Percentiles rank a stretch among this genome's conserved stretches.
These are phyloP conservation scores for Graphium sp. DNA, from an alignment of 2,329 filamentous ascomycete species.

Conservation along the genomic window DNA sequence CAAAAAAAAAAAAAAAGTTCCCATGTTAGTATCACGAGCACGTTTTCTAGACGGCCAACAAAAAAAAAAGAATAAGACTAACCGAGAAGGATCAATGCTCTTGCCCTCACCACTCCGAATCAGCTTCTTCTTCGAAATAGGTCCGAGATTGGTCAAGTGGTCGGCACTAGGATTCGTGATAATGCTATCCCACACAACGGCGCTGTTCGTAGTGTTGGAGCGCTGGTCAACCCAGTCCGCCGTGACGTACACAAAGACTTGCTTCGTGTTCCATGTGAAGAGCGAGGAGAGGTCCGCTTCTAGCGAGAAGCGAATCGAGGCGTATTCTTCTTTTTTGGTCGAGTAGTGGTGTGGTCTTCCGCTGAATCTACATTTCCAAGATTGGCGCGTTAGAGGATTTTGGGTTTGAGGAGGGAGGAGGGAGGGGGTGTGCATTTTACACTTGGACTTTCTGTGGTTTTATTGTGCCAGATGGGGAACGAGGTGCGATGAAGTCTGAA, in stretches of 20 bases:
- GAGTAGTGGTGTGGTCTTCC: conserved; percentile 95
- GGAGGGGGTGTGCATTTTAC: conserved; percentile 28
- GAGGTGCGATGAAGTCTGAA: conserved; percentile 56
- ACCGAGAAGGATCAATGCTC: conserved; percentile 40
- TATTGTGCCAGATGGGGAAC: conserved; percentile 46
- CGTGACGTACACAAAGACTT: conserved; percentile 91
- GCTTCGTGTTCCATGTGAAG: conserved; percentile 99
- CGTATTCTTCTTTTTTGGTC: conserved; percentile 85
- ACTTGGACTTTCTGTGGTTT: conserved; percentile 68
- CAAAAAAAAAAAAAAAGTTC: background rate
- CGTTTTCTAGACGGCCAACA: background rate
- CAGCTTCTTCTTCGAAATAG: conserved; percentile 44
- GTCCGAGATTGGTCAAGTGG: conserved; percentile 43
- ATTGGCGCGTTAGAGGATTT: background rate
- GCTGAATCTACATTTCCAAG: conserved; percentile 44
- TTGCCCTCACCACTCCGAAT: conserved; percentile 41
- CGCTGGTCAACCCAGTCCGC: conserved; percentile 42
- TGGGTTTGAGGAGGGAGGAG: background rate
- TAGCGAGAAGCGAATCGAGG: conserved; percentile 82
- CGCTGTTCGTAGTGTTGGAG: conserved; percentile 40
- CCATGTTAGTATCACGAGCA: background rate
- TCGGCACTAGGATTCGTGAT: conserved; percentile 58
- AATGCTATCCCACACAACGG: conserved; percentile 92
- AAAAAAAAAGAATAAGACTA: conserved; percentile 8
- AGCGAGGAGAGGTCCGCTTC: conserved; percentile 81